Percentiles rank a stretch among this genome's conserved stretches.
Conservation (phyloP, 2,329 filamentous ascomycete species). For the Coniella lustricola region DNA sequence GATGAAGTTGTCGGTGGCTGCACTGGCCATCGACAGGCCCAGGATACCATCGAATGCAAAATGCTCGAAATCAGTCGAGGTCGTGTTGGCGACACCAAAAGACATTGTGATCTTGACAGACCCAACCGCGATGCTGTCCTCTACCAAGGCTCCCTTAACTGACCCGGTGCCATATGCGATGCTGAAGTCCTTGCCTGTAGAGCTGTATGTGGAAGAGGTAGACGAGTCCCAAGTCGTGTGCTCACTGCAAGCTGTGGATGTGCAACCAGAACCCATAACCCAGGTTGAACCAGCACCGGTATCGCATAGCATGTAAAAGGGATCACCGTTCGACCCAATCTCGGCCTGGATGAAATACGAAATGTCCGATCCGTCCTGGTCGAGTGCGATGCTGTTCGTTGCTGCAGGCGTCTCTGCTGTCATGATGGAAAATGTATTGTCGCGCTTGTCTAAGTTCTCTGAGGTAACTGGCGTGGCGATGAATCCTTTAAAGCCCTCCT, state of each 20-base stretch:
- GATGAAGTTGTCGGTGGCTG: slow-evolving; percentile 59
- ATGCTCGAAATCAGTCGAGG: slow-evolving; percentile 65
- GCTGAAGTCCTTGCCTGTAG: slow-evolving; percentile 47
- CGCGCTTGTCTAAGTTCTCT: slow-evolving; percentile 28
- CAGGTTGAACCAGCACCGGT: slow-evolving; percentile 69
- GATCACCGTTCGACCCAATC: slow-evolving; percentile 47
- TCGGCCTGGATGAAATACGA: slow-evolving; percentile 56
- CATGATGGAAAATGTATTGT: slow-evolving; percentile 41
- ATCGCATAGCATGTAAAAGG: slow-evolving; percentile 57
- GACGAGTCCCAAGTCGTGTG: slow-evolving; percentile 64
- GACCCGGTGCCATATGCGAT: slow-evolving; percentile 73
- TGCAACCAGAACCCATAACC: slow-evolving; percentile 71
- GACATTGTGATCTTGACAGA: slow-evolving; percentile 56
- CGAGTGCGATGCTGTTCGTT: slow-evolving; percentile 45
- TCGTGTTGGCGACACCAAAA: slow-evolving; percentile 66
- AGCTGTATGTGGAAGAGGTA: slow-evolving; percentile 58
- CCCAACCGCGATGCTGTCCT: slow-evolving; percentile 61
- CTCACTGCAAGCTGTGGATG: slow-evolving; percentile 54
- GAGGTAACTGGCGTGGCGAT: slow-evolving; percentile 16
- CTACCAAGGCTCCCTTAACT: slow-evolving; percentile 59
- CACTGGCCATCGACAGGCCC: slow-evolving; percentile 61
- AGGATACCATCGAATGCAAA: slow-evolving; percentile 88
- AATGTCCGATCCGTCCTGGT: slow-evolving; percentile 59
- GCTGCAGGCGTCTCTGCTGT: slow-evolving; percentile 37
- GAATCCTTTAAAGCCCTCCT: slow-evolving; percentile 25